Evolutionary conservation across 2,329 filamentous ascomycete genomes (phyloP).

Genomic region (Didymella pomorum): DNA sequence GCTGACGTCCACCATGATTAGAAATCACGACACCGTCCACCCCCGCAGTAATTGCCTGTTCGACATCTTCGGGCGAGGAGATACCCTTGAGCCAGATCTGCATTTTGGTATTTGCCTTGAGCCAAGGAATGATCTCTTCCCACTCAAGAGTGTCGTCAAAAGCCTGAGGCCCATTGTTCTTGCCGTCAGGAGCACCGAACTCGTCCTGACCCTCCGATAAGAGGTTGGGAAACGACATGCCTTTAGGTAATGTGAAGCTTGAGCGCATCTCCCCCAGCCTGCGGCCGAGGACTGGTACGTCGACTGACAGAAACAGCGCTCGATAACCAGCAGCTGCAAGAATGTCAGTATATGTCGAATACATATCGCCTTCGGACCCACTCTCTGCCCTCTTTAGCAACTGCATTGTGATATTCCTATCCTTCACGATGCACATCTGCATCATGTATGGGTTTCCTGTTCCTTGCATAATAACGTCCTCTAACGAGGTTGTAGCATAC

Average conservation of each 20-base stretch:
- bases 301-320: conserved; percentile 64
- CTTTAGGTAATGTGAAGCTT: conserved; percentile 58
- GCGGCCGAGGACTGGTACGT: conserved; percentile 62
- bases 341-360: background rate
- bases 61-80: conserved; percentile 44
- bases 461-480: conserved; percentile 66
- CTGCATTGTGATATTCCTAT: conserved; percentile 54
- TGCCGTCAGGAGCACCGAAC: conserved; percentile 29
- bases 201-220: conserved; percentile 33
- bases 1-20: conserved; percentile 66
- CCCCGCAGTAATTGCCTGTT: conserved; percentile 54
- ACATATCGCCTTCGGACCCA: conserved; percentile 33
- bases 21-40: conserved; percentile 59
- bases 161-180: conserved; percentile 26
- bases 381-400: conserved; percentile 56
- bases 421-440: conserved; percentile 63
- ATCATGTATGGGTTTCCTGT: conserved; percentile 55
- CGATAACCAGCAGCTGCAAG: conserved; percentile 50
- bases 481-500: conserved; percentile 61
- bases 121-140: conserved; percentile 60
- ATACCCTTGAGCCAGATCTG: conserved; percentile 59
- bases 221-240: conserved; percentile 56
- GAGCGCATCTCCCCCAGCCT: conserved; percentile 64
- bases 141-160: conserved; percentile 52
- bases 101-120: conserved; percentile 58